Evolutionary conservation across 2,329 filamentous ascomycete genomes (phyloP).

Genomic region (Aspergillus viridinutans): DNA sequence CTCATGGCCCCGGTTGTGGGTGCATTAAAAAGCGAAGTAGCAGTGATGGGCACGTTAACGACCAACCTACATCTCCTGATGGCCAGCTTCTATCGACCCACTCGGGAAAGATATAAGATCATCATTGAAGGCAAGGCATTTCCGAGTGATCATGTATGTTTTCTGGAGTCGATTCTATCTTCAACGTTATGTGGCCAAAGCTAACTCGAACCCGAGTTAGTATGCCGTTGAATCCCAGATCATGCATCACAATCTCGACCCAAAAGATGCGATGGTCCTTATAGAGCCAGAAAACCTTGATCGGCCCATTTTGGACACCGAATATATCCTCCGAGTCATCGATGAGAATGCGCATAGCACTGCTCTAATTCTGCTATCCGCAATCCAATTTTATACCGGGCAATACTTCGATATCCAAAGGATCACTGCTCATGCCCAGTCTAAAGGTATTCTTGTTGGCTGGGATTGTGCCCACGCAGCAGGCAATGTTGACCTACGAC

Average conservation of each 20-base stretch:
- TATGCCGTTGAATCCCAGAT: slow-evolving; percentile 84
- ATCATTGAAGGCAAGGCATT: slow-evolving; percentile 89
- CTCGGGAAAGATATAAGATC: slow-evolving; percentile 64
- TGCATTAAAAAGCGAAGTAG: slow-evolving; percentile 67
- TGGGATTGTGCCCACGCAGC: slow-evolving; percentile 88
- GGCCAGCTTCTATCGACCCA: slow-evolving; percentile 78
- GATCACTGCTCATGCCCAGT: slow-evolving; percentile 74
- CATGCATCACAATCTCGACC: slow-evolving; percentile 62
- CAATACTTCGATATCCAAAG: slow-evolving; percentile 77
- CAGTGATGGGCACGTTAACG: slow-evolving; percentile 84
- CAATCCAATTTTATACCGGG: slow-evolving; percentile 88
- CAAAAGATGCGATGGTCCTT: slow-evolving; percentile 66
- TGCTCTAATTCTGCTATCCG: slow-evolving; percentile 74
- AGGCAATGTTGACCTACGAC: slow-evolving; percentile 72
- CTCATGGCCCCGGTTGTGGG: slow-evolving; percentile 72
- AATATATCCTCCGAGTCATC: slow-evolving; percentile 68
- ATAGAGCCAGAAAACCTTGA: slow-evolving; percentile 59
- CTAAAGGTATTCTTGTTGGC: slow-evolving; percentile 67
- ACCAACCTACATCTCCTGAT: slow-evolving; percentile 77
- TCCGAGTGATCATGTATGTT: slow-evolving; percentile 71
- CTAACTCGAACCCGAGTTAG: slow-evolving; percentile 38
- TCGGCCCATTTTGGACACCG: slow-evolving; percentile 61
- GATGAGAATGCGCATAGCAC: slow-evolving; percentile 68
- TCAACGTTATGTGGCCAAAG: background rate
- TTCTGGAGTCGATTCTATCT: background rate